Base-by-base conservation (phyloP, 768 basidiomycete genomes). In the Lactarius hengduanensis region DNA sequence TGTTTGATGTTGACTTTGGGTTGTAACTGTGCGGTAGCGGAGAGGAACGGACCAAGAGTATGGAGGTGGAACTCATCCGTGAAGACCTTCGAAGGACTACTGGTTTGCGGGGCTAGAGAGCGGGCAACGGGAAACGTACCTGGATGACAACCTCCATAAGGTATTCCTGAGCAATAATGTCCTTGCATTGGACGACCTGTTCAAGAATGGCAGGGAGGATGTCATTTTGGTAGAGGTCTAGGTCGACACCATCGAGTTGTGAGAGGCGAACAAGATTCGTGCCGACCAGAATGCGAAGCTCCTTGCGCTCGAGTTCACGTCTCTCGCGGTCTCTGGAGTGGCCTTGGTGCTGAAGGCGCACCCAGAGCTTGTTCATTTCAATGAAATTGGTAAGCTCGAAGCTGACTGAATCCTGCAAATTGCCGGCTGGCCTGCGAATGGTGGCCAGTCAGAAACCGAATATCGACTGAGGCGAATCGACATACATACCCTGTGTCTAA, bases 291-390 rank as follows among this genome's bases (percentile, higher is more conserved):
- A 98, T 98, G 5, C 97, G 88, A 61, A 99, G 80, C 71, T 99
- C 97, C 66, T 90, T 87, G 36, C 97, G 89, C 74, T 99, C 97
- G 82, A 96, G 81, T 76, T 98, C 97, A 61, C 97, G 91, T 77
- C 97, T 97, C 76, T 99, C 97, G 61, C 96, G 87, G 76, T 99
- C 97, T 57, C 94, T 86, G 1, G 95, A 97, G 73, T 98, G 96
- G 0, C 96, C 97, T 73, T 96, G 93, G 73, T 99, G 97, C 76
- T 98, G 97, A 13, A 98, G 83, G 47, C 97, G 92, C 3, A 99
- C 96, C 97, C 97, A 98, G 28, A 98, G 88, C 76, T 98, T 99
- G 84, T 98, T 98, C 96, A 98, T 99, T 75, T 99, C 97, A 75
- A 99, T 94, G 73, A 99, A 98, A 77, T 98, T 98, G 67, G 95